Conservation (phyloP, 2,329 filamentous ascomycete species). For the Aspergillus udagawae region DNA sequence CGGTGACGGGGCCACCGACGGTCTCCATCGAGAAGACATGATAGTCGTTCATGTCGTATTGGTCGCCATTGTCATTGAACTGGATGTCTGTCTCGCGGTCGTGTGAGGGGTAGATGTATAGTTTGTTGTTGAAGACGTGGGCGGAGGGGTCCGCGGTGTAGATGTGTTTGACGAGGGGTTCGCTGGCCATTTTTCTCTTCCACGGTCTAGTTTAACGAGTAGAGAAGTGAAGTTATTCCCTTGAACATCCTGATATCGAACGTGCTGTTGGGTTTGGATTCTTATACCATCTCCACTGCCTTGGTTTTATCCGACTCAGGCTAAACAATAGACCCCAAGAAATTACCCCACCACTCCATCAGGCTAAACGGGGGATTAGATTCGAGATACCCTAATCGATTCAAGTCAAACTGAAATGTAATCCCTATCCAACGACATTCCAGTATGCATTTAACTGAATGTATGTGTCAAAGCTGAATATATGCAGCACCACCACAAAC, state of each 20-base stretch:
- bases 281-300: neutral
- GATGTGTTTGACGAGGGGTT: conserved; percentile 67
- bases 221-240: neutral
- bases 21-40: conserved; percentile 67
- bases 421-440: neutral
- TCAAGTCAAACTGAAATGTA: too few relatives aligned
- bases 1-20: conserved; percentile 57
- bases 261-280: neutral
- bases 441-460: neutral
- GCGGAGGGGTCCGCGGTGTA: conserved; percentile 79
- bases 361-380: neutral
- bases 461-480: neutral
- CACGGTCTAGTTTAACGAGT: neutral
- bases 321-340: neutral
- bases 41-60: conserved; percentile 82
- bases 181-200: conserved; percentile 17
- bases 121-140: conserved; percentile 69
- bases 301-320: neutral
- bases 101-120: conserved; percentile 80
- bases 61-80: conserved; percentile 80
- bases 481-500: neutral
- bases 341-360: neutral
- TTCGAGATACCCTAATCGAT: neutral
- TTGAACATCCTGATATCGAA: neutral
- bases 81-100: conserved; percentile 70